A percentile compares a stretch with the other conserved stretches of the same genome.
Evolutionary conservation across 768 basidiomycete species (phyloP).

Genomic region (Kwoniella pini): DNA sequence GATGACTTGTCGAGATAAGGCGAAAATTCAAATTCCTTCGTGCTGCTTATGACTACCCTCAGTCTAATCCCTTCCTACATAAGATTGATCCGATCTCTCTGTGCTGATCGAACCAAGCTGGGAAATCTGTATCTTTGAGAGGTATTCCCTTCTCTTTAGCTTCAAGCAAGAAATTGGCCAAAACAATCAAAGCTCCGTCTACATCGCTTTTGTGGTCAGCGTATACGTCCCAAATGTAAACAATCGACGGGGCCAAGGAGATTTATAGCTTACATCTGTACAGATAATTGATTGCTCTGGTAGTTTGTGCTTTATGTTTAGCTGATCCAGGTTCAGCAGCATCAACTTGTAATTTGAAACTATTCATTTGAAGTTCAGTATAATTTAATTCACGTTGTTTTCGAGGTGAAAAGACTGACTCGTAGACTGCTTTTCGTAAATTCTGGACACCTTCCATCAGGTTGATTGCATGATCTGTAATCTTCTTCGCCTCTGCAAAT

Average conservation of each 20-base stretch:
- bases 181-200: conserved; percentile 88
- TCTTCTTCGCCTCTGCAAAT: conserved; percentile 66
- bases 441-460: conserved; percentile 93
- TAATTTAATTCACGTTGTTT: not conserved
- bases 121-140: conserved; percentile 61
- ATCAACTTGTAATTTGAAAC: conserved; percentile 87
- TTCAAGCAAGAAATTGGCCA: conserved; percentile 93
- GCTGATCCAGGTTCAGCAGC: conserved; percentile 74
- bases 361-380: conserved; percentile 49
- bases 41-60: not conserved
- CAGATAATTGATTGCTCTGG: conserved; percentile 85
- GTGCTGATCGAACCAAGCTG: conserved; percentile 77
- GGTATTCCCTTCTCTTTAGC: conserved; percentile 43
- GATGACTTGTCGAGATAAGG: too few relatives aligned
- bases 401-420: conserved; percentile 61
- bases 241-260: not conserved
- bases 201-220: too few relatives aligned
- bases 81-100: conserved; percentile 66
- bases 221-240: not conserved
- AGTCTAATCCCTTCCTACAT: conserved; percentile 50
- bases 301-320: conserved; percentile 74
- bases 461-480: conserved; percentile 87
- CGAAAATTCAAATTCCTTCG: too few relatives aligned
- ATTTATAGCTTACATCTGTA: conserved; percentile 54
- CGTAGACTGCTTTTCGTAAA: conserved; percentile 88